phyloP scores from a whole-genome alignment of 345 rosid genomes.

The Punica granatum region DNA sequence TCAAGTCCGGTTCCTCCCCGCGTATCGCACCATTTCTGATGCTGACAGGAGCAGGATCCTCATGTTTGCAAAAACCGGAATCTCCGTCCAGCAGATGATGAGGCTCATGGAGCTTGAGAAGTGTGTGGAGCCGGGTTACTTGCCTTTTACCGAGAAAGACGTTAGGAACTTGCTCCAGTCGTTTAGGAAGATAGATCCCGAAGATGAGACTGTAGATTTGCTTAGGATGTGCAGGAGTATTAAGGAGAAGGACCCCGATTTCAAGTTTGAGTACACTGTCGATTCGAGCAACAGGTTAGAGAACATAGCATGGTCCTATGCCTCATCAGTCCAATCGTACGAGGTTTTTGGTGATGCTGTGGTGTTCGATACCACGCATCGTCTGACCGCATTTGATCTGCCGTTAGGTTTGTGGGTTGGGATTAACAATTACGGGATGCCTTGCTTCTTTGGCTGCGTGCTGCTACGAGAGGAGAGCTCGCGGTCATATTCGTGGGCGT shows the following conservation, averaged over 20 bases:
- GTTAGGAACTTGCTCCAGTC: slow-evolving; percentile 95
- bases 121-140: slow-evolving; percentile 90
- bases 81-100: slow-evolving; percentile 98
- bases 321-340: slow-evolving; percentile 76
- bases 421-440: slow-evolving; percentile 88
- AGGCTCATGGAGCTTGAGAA: slow-evolving; percentile 97
- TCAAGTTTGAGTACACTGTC: slow-evolving; percentile 68
- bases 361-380: slow-evolving; percentile 90
- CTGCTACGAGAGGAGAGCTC: slow-evolving; percentile 73
- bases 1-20: slow-evolving; percentile 97
- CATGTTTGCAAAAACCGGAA: slow-evolving; percentile 97
- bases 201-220: slow-evolving; percentile 84
- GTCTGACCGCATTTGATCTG: slow-evolving; percentile 83
- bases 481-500: slow-evolving; percentile 85
- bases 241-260: slow-evolving; percentile 87
- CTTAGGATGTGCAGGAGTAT: slow-evolving; percentile 84
- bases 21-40: slow-evolving; percentile 85
- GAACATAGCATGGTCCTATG: slow-evolving; percentile 91
- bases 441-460: slow-evolving; percentile 95
- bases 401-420: slow-evolving; percentile 99
- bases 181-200: slow-evolving; percentile 70
- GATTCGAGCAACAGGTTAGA: slow-evolving; percentile 64
- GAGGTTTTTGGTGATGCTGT: slow-evolving; percentile 93
- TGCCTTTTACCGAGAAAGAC: slow-evolving; percentile 94
- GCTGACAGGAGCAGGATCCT: slow-evolving; percentile 82